These are phyloP conservation scores for Dendrocalamus latiflorus DNA, from an alignment of 202 grass and related monocot genomes.

Conservation along the genomic window DNA sequence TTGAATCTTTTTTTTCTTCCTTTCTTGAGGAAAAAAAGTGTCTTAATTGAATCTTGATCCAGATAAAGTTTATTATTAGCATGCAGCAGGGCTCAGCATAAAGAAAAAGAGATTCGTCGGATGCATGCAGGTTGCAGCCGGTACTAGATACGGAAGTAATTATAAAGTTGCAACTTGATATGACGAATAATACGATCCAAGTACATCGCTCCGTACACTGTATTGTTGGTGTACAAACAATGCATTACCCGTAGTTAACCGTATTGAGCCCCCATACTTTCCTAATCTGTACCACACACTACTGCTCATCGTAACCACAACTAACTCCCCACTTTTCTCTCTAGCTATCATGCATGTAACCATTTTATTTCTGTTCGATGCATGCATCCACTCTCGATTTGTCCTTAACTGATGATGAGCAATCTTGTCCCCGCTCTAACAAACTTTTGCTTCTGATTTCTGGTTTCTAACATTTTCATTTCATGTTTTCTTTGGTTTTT, in stretches of 20 bases:
- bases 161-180: constrained; percentile 10
- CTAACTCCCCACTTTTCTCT: neutral
- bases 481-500: no score
- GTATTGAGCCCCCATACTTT: neutral
- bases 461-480: no score
- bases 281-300: constrained; percentile 4
- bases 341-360: neutral
- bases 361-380: neutral
- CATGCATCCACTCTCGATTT: neutral
- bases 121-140: no score
- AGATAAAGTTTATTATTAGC: neutral
- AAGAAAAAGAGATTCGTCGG: neutral
- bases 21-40: no score
- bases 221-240: neutral
- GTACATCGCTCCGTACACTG: neutral
- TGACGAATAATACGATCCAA: neutral
- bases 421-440: no score
- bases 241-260: neutral
- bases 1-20: no score
- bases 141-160: neutral
- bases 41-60: neutral
- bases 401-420: no score
- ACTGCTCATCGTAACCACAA: neutral
- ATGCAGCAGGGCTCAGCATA: neutral
- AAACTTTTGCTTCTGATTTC: no score